Evolutionary conservation across 2,329 filamentous ascomycete genomes (phyloP).

Genomic region (Aspergillus spinulosporus): DNA sequence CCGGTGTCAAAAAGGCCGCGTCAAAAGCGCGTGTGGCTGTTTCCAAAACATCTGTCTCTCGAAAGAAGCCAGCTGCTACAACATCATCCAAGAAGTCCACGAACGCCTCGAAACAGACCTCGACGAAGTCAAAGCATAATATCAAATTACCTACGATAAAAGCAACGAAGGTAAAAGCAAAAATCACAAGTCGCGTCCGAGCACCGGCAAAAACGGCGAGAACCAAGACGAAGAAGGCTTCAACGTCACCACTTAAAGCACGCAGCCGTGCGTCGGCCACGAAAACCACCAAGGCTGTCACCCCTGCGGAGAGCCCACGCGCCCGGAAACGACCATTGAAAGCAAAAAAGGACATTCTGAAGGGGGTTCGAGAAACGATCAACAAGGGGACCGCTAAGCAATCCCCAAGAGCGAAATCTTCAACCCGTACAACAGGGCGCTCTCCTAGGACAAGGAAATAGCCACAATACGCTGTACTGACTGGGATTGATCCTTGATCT

Average conservation of each 20-base stretch:
- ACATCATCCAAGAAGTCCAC: conserved; percentile 18
- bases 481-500: not conserved
- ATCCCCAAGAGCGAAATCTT: conserved; percentile 2
- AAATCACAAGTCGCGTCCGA: conserved; percentile 24
- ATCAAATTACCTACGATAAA: conserved; percentile 34
- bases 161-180: conserved; percentile 29
- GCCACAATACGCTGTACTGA: not conserved
- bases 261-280: conserved; percentile 33
- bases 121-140: conserved; percentile 17
- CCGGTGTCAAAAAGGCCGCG: conserved; percentile 34
- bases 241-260: conserved; percentile 24
- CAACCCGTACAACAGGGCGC: conserved; percentile 1
- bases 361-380: conserved; percentile 11
- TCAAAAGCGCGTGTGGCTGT: conserved; percentile 26
- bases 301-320: conserved; percentile 25
- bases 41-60: conserved; percentile 23
- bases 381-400: conserved; percentile 8
- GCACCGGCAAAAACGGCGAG: conserved; percentile 19
- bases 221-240: conserved; percentile 19
- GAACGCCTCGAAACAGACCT: conserved; percentile 20
- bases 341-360: conserved; percentile 17
- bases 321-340: conserved; percentile 18
- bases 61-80: conserved; percentile 20
- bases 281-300: conserved; percentile 32
- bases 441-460: conserved; percentile 8